Evolutionary conservation across 2,329 filamentous ascomycete genomes (phyloP).

Genomic region (Verruconis gallopava): DNA sequence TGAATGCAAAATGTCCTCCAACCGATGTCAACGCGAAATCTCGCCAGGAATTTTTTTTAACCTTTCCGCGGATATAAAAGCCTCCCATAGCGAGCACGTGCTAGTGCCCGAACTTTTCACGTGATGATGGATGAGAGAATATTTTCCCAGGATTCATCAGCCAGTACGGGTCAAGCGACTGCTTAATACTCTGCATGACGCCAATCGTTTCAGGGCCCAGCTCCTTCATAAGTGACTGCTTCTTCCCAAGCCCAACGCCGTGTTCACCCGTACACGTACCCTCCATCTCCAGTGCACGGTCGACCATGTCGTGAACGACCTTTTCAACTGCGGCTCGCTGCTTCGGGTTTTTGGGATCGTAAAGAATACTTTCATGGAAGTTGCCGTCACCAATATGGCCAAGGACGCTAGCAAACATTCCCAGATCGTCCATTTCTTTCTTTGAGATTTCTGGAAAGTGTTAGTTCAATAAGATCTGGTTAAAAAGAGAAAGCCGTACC

Average conservation of each 20-base stretch:
- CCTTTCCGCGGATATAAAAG: neutral
- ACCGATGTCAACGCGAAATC: too few species aligned
- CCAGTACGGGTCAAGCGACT: slow-evolving; percentile 73
- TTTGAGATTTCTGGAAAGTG: slow-evolving; percentile 59
- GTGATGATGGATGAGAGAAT: slow-evolving; percentile 42
- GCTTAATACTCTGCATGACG: slow-evolving; percentile 76
- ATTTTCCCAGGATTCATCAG: slow-evolving; percentile 90
- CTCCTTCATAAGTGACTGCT: slow-evolving; percentile 64
- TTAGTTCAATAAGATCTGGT: neutral
- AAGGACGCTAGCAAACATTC: slow-evolving; percentile 74
- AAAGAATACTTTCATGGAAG: slow-evolving; percentile 89
- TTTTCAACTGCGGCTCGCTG: slow-evolving; percentile 65
- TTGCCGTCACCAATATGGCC: slow-evolving; percentile 91
- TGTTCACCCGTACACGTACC: slow-evolving; percentile 88
- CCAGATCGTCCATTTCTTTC: slow-evolving; percentile 75
- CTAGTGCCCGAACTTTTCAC: neutral
- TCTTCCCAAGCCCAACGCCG: slow-evolving; percentile 76
- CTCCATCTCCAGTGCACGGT: slow-evolving; percentile 84
- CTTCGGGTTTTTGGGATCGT: slow-evolving; percentile 54
- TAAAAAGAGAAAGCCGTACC: slow-evolving; percentile 23
- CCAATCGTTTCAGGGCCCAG: slow-evolving; percentile 67
- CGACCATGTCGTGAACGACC: slow-evolving; percentile 82
- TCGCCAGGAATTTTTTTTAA: too few species aligned
- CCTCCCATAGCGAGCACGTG: neutral
- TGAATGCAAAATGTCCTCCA: too few species aligned